These are phyloP conservation scores for Stentor coeruleus DNA, from an alignment of 73 alveolate species.

Conservation along the genomic window DNA sequence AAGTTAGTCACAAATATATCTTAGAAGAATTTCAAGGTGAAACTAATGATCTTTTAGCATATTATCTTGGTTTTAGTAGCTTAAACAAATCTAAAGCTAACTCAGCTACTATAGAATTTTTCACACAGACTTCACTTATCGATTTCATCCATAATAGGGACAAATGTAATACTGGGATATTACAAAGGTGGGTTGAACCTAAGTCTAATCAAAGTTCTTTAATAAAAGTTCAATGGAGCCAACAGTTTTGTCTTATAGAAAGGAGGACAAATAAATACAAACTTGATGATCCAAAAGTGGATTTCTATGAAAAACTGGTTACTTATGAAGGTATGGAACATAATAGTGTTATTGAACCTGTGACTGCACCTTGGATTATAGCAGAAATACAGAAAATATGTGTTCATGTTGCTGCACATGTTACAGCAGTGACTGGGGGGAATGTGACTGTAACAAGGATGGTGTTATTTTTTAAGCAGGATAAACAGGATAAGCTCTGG, in stretches of 20 bases:
- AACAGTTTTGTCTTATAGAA: conserved; percentile 66
- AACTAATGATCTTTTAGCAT: conserved; percentile 20
- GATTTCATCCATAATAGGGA: conserved; percentile 62
- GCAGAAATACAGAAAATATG: conserved; percentile 72
- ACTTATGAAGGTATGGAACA: conserved; percentile 87
- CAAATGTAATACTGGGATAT: conserved; percentile 66
- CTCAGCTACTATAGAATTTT: conserved; percentile 70
- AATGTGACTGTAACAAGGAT: conserved; percentile 66
- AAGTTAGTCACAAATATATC: conserved; percentile 59
- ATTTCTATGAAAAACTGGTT: conserved; percentile 60
- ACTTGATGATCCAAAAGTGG: conserved; percentile 53
- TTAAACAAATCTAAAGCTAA: conserved; percentile 4
- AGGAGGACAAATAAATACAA: conserved; percentile 65
- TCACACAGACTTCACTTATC: conserved; percentile 54
- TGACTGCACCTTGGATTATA: conserved; percentile 78
- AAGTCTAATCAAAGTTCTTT: conserved; percentile 62
- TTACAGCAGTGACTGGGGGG: conserved; percentile 75
- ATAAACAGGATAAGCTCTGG: conserved; percentile 68
- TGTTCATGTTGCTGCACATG: conserved; percentile 63
- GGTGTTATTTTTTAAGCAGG: conserved; percentile 76
- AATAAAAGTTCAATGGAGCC: conserved; percentile 80
- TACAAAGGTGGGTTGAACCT: conserved; percentile 72
- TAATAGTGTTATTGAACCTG: conserved; percentile 56
- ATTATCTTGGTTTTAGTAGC: neutral
- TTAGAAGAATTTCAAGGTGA: conserved; percentile 58